Evolutionary conservation across 306 rosid genomes (phyloP), one percentile per base, ranked within the genome.

Genomic region (Citrullus colocynthis): DNA sequence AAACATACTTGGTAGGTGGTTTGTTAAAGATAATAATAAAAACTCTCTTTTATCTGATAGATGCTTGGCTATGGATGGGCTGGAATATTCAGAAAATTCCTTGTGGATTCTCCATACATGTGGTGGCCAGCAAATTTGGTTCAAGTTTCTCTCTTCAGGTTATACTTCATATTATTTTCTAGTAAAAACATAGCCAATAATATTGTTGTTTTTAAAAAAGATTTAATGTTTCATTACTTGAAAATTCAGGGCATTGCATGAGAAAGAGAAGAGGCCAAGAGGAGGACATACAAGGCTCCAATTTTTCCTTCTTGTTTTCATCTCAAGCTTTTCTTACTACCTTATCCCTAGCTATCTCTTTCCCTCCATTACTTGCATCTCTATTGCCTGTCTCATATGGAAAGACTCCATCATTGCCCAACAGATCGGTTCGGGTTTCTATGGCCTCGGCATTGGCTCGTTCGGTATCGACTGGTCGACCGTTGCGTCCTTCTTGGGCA

Each of bases 51-150:
- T 44, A 36, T 36, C 10, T 42, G 41, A 61, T 61, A 86, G 89
- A 51, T 86, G 85, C 83, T 86, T 62, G 87, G 87, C 9, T 86
- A 81, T 74, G 89, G 89, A 16, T 83, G 85, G 83, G 89, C 87
- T 32, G 89, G 89, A 7, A 17, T 86, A 7, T 86, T 83, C 79
- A 64, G 85, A 28, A 86, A 77, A 11, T 83, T 76, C 72, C 85
- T 86, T 18, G 89, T 86, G 24, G 87, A 86, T 9, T 84, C 89
- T 9, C 85, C 87, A 10, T 76, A 79, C 72, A 86, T 83, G 89
- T 86, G 87, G 89, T 86, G 85, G 85, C 89, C 89, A 41, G 39
- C 57, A 17, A 81, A 76, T 65, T 63, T 86, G 71, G 85, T 83
- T 69, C 85, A 86, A 54, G 85, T 83, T 9, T 81, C 87, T 64